phyloP scores from a whole-genome alignment of 202 grass and related monocot species.

The Eragrostis tef region DNA sequence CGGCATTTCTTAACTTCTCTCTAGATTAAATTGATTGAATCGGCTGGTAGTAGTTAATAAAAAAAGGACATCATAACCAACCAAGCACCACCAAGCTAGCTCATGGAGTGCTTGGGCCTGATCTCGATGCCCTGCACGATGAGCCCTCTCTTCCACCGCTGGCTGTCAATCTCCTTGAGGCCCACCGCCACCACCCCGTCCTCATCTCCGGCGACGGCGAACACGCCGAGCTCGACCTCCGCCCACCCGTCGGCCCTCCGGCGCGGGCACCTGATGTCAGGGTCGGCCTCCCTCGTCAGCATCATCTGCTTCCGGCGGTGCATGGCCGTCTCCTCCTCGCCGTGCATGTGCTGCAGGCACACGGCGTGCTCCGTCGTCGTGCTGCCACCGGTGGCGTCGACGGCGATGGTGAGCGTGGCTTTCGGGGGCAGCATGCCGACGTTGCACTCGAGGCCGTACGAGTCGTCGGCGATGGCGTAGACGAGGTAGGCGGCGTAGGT shows the following conservation, averaged over 20 bases:
- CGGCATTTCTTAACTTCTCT: not conserved
- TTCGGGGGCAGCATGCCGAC: conserved; percentile 53
- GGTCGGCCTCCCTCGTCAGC: conserved; percentile 31
- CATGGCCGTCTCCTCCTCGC: conserved; percentile 42
- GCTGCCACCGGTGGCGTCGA: not conserved
- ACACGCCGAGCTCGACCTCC: conserved; percentile 68
- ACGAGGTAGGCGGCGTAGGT: conserved; percentile 71
- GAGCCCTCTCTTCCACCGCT: conserved; percentile 52
- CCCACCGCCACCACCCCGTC: conserved; percentile 52
- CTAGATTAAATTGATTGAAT: not conserved
- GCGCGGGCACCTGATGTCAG: conserved; percentile 51
- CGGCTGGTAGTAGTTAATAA: not conserved
- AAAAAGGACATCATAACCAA: not conserved
- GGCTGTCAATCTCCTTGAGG: conserved; percentile 44
- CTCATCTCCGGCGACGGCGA: conserved; percentile 32
- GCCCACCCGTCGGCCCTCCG: conserved; percentile 54
- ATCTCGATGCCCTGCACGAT: conserved; percentile 65
- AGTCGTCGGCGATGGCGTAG: conserved; percentile 55
- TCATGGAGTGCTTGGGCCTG: conserved; percentile 43
- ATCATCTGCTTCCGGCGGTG: conserved; percentile 44
- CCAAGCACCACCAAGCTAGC: not conserved
- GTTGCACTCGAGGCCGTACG: conserved; percentile 67
- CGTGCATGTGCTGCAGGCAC: conserved; percentile 62
- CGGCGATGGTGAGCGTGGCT: conserved; percentile 38
- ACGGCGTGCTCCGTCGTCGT: conserved; percentile 26